Conservation (phyloP, 345 rosid species). For the Rubroshorea leprosula region DNA sequence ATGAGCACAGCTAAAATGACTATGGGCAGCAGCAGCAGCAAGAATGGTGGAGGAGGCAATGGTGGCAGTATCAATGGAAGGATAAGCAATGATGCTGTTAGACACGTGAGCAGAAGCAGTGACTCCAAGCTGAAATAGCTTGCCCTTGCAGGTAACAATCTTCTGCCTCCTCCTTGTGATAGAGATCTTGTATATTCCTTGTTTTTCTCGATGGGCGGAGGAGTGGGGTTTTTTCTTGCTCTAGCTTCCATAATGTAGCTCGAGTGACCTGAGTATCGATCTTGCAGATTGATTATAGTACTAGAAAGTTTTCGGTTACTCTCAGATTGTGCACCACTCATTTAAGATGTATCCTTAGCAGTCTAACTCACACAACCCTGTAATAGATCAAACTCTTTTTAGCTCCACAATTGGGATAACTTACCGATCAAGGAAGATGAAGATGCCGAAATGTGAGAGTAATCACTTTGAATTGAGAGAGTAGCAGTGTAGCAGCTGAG, state of each 20-base stretch:
- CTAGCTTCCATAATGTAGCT: neutral
- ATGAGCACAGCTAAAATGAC: constrained; percentile 45
- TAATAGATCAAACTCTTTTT: neutral
- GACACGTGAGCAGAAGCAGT: constrained; percentile 37
- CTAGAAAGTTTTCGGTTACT: neutral
- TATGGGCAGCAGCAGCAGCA: constrained; percentile 58
- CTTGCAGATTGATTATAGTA: neutral
- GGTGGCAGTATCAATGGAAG: constrained; percentile 69
- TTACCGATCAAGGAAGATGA: neutral
- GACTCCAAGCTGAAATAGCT: constrained; percentile 51
- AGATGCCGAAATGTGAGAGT: neutral
- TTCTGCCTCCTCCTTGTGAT: constrained; percentile 7
- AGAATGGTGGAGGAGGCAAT: constrained; percentile 66
- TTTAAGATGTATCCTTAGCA: neutral
- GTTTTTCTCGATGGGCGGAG: neutral
- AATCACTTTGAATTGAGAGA: too few relatives aligned
- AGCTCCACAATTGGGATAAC: neutral
- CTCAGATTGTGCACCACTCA: neutral
- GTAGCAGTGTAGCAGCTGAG: too few relatives aligned
- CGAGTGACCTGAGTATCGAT: neutral
- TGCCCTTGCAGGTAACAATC: constrained; percentile 11
- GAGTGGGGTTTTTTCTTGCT: neutral
- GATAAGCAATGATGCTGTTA: constrained; percentile 52
- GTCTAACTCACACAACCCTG: neutral
- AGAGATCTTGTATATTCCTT: neutral